Conservation (phyloP, 1,139 yeast species). For the Geotrichum macrosporum region DNA sequence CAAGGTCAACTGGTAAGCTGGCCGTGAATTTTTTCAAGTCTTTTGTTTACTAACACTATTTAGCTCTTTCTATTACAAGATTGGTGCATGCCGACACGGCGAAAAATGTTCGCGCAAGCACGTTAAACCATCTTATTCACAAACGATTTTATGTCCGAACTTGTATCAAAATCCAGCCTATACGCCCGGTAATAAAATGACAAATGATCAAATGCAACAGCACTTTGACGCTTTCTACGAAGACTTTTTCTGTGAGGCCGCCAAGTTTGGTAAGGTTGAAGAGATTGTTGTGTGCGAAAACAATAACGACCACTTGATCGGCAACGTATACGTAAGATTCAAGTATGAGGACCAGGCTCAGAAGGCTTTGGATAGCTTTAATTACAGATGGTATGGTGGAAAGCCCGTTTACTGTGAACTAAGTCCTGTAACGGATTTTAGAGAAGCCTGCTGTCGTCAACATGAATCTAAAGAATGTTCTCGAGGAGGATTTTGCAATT, state of each 20-base stretch:
- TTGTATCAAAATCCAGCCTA: slow-evolving; percentile 61
- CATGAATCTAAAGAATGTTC: slow-evolving; percentile 60
- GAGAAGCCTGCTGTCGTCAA: slow-evolving; percentile 72
- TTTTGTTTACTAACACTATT: slow-evolving; percentile 6
- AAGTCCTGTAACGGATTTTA: slow-evolving; percentile 67
- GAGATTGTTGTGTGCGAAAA: slow-evolving; percentile 78
- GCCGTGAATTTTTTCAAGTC: background rate
- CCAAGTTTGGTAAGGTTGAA: slow-evolving; percentile 56
- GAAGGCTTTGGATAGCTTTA: slow-evolving; percentile 56
- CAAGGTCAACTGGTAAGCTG: slow-evolving; percentile 42
- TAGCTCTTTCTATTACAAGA: slow-evolving; percentile 64
- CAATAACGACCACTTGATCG: slow-evolving; percentile 72
- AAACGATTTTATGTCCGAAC: slow-evolving; percentile 63
- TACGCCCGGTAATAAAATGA: slow-evolving; percentile 31
- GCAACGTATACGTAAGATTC: slow-evolving; percentile 75
- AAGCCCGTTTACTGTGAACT: slow-evolving; percentile 79
- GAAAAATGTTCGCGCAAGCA: slow-evolving; percentile 81
- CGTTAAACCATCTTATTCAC: slow-evolving; percentile 61
- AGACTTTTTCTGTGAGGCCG: slow-evolving; percentile 67
- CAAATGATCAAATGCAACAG: slow-evolving; percentile 44
- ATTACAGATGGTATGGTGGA: slow-evolving; percentile 76
- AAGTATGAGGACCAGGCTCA: slow-evolving; percentile 54
- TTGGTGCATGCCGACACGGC: slow-evolving; percentile 94
- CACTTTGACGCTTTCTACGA: slow-evolving; percentile 64
- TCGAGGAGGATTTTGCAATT: slow-evolving; percentile 80